Evolutionary conservation across 176 grass and related monocot species (phyloP), one percentile per base, ranked within the genome.

Genomic region (Ampelocalamus luodianensis): DNA sequence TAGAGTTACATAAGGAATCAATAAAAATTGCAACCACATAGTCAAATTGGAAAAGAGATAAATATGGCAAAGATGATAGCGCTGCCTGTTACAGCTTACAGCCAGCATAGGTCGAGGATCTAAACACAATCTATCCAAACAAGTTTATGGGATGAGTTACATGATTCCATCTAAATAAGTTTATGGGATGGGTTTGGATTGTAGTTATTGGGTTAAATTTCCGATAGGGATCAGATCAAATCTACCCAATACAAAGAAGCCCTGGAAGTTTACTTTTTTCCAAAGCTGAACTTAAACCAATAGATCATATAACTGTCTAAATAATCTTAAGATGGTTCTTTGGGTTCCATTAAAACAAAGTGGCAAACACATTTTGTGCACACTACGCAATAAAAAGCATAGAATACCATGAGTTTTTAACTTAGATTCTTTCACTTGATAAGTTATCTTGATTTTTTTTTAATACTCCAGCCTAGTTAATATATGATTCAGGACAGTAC

Each of bases 251-350:
- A 40, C 17, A 40, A 68, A 36, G 49, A 55, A 55, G 34, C 49
- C 72, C 49, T 37, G 13, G 55, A 56, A 23, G 55, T 23, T 23
- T 10, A 23, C 22, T n/a, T 23, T 59, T 59, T 23, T 10, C 22
- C 22, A 59, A 59, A 74, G 45, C 44, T 51, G 45, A 74, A 51
- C 46, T 51, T 51, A 24, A 73, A 54, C 61, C 61, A 66, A 29
- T 65, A 66, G 61, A 40, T n/a, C n/a, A n/a, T 68, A 54, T 79
- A 50, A 32, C 11, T 79, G 77, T 63, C 39, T 44, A 78, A 63
- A 62, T 16, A 46, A 78, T 32, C 15, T 14, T 63, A 42, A 61
- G 23, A 78, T 10, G 7, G 24, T 66, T 65, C 26, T 50, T 65
- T 79, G 43, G 43, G 26, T 50, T 23, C 22, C 62, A 67, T 7